These are phyloP conservation scores for Zangia roseola DNA, from an alignment of 768 basidiomycete genomes.

Conservation along the genomic window DNA sequence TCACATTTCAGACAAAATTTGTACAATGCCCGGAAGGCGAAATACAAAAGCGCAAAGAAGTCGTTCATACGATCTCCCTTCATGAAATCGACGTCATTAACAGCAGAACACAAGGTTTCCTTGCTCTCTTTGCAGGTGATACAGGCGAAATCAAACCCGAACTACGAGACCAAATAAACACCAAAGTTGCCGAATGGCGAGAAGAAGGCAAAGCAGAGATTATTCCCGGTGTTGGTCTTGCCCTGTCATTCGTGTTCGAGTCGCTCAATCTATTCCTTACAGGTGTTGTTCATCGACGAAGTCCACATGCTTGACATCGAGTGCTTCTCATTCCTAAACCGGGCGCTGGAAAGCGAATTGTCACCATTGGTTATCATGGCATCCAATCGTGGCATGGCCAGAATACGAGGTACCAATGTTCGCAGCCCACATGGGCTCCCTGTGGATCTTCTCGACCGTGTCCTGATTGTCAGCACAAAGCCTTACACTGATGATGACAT, in stretches of 20 bases:
- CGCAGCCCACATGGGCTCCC: slow-evolving; percentile 94
- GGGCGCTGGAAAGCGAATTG: slow-evolving; percentile 90
- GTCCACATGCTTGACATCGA: slow-evolving; percentile 99
- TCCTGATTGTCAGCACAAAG: slow-evolving; percentile 92
- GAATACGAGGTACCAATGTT: slow-evolving; percentile 94
- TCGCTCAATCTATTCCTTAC: not conserved
- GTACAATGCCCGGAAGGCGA: slow-evolving; percentile 98
- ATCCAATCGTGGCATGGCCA: slow-evolving; percentile 91
- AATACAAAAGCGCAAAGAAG: slow-evolving; percentile 95
- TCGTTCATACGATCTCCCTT: slow-evolving; percentile 94
- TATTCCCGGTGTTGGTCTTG: slow-evolving; percentile 79
- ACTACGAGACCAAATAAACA: slow-evolving; percentile 92
- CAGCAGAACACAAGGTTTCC: slow-evolving; percentile 96
- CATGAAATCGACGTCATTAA: slow-evolving; percentile 99
- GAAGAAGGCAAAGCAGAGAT: slow-evolving; percentile 99
- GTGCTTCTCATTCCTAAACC: slow-evolving; percentile 97
- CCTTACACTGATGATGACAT: slow-evolving; percentile 84
- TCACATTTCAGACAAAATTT: slow-evolving; percentile 79
- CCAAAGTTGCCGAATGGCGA: slow-evolving; percentile 95
- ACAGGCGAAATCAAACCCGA: slow-evolving; percentile 99
- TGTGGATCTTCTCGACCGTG: slow-evolving; percentile 90
- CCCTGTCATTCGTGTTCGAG: not conserved
- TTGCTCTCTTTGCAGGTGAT: slow-evolving; percentile 92
- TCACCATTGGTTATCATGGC: slow-evolving; percentile 98
- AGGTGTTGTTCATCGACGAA: slow-evolving; percentile 99